phyloP scores from a whole-genome alignment of 1,284 basidiomycete species.

The Hemileia vastatrix region DNA sequence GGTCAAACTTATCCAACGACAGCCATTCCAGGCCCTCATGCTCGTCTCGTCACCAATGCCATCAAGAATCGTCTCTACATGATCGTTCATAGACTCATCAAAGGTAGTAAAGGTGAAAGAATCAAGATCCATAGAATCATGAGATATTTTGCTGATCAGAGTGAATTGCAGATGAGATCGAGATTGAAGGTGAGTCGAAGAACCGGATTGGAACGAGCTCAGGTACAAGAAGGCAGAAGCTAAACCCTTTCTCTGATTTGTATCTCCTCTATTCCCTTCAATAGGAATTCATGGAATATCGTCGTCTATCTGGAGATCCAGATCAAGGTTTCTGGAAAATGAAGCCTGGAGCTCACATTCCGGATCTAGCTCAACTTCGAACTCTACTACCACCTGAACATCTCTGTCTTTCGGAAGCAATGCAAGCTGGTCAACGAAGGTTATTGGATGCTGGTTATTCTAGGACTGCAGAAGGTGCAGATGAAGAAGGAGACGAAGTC shows the following conservation, averaged over 20 bases:
- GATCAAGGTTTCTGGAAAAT: slow-evolving; percentile 44
- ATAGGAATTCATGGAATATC: neutral
- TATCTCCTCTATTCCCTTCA: neutral
- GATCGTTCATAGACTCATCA: slow-evolving; percentile 42
- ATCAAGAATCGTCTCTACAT: slow-evolving; percentile 43
- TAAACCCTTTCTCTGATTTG: neutral
- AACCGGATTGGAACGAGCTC: neutral
- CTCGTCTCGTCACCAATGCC: slow-evolving; percentile 42
- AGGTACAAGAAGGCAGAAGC: neutral
- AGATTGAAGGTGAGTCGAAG: slow-evolving; percentile 32
- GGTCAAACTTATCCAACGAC: slow-evolving; percentile 42
- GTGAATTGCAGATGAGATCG: slow-evolving; percentile 44
- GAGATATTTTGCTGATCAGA: slow-evolving; percentile 45
- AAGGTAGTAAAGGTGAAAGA: slow-evolving; percentile 37
- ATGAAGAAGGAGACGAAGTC: slow-evolving; percentile 40
- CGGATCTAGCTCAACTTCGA: slow-evolving; percentile 38
- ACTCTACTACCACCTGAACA: slow-evolving; percentile 42
- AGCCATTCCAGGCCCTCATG: slow-evolving; percentile 42
- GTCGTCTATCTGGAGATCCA: slow-evolving; percentile 29
- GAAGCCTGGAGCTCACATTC: slow-evolving; percentile 37
- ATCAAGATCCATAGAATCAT: slow-evolving; percentile 45
- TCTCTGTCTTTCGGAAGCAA: slow-evolving; percentile 40
- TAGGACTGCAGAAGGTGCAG: slow-evolving; percentile 38
- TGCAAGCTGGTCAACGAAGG: slow-evolving; percentile 43
- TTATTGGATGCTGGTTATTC: slow-evolving; percentile 42